Conservation (phyloP, 257 asterid genomes). For the Eucommia ulmoides region DNA sequence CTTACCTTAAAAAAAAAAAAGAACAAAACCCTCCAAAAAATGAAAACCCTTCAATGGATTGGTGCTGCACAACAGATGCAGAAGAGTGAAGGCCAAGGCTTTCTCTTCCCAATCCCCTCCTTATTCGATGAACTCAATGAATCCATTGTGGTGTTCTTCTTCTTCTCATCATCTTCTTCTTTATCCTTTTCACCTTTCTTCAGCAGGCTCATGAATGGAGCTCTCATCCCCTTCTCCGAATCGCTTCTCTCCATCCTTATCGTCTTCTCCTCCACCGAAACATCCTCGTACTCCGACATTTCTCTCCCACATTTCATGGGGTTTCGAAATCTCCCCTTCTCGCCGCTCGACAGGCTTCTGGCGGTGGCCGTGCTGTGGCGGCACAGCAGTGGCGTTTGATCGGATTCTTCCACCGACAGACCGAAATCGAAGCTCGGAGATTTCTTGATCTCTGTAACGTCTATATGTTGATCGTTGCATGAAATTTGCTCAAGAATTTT, state of each 20-base stretch:
- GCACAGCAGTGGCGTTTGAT: slow-evolving; percentile 53
- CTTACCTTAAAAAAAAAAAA: not conserved
- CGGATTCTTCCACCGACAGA: slow-evolving; percentile 39
- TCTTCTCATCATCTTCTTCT: slow-evolving; percentile 6
- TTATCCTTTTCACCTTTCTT: slow-evolving; percentile 13
- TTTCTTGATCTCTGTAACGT: slow-evolving; percentile 26
- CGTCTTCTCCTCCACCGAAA: slow-evolving; percentile 43
- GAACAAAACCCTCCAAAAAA: not conserved
- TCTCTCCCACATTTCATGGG: slow-evolving; percentile 11
- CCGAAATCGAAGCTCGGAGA: slow-evolving; percentile 69
- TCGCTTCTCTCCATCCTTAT: slow-evolving; percentile 59
- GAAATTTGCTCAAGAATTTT: slow-evolving; percentile 9
- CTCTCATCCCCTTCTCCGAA: slow-evolving; percentile 25
- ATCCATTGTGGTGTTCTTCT: slow-evolving; percentile 11
- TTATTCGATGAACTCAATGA: slow-evolving; percentile 13
- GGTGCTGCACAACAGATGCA: slow-evolving; percentile 63
- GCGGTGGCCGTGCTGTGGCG: slow-evolving; percentile 29
- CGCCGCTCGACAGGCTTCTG: slow-evolving; percentile 41
- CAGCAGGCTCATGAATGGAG: slow-evolving; percentile 12
- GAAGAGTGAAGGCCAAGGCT: slow-evolving; percentile 50
- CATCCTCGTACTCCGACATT: slow-evolving; percentile 20
- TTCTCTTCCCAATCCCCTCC: slow-evolving; percentile 26
- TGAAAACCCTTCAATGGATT: slow-evolving; percentile 5
- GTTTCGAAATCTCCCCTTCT: slow-evolving; percentile 16
- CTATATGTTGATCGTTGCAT: not conserved